Conservation (phyloP, 192 early-diverging fungal genomes). For the Kickxella alabastrina region DNA sequence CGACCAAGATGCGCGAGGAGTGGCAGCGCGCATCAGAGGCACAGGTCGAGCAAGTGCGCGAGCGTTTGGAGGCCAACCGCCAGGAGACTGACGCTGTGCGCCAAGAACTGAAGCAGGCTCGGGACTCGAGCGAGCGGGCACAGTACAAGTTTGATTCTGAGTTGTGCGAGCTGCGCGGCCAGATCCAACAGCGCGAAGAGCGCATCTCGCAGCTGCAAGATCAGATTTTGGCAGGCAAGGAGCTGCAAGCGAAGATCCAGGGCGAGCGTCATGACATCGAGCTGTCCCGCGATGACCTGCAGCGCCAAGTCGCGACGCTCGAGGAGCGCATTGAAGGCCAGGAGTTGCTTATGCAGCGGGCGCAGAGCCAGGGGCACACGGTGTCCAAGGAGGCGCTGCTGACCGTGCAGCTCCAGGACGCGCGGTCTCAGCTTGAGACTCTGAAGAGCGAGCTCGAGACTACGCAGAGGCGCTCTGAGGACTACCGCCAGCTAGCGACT, state of each 20-base stretch:
- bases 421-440: conserved; percentile 55
- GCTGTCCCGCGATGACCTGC: conserved; percentile 41
- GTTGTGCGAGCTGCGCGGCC: conserved; percentile 26
- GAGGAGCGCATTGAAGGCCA: conserved; percentile 50
- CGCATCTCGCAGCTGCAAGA: conserved; percentile 14
- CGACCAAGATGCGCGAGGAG: conserved; percentile 46
- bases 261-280: conserved; percentile 52
- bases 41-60: conserved; percentile 13
- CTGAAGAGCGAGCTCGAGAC: conserved; percentile 45
- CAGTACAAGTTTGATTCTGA: conserved; percentile 31
- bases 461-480: conserved; percentile 32
- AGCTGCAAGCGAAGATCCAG: conserved; percentile 53
- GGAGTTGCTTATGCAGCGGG: conserved; percentile 49
- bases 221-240: conserved; percentile 20
- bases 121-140: conserved; percentile 29
- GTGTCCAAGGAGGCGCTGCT: conserved; percentile 47
- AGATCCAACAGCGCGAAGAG: conserved; percentile 36
- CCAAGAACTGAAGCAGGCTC: conserved; percentile 21
- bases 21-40: conserved; percentile 31
- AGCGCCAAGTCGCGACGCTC: conserved; percentile 48
- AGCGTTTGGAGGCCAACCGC: conserved; percentile 29
- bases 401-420: conserved; percentile 49
- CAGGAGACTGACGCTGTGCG: conserved; percentile 17
- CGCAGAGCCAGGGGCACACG: conserved; percentile 28
- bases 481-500: conserved; percentile 44